Conservation (phyloP, 2,329 filamentous ascomycete species). For the Paraconiothyrium brasiliense region DNA sequence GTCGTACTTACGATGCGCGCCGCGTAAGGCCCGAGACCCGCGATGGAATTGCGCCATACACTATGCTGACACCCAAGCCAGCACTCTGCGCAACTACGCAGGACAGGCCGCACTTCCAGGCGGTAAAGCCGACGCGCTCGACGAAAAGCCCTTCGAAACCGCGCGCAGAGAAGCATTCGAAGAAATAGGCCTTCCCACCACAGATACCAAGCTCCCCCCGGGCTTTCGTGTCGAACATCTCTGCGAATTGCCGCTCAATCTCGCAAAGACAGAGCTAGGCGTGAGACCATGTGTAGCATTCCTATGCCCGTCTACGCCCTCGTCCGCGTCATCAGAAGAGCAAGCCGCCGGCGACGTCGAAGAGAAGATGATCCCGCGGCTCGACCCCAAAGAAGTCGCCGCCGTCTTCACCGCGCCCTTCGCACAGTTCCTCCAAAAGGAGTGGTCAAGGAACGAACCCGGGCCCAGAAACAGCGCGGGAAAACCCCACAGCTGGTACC, state of each 20-base stretch:
- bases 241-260: slow-evolving; percentile 75
- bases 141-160: slow-evolving; percentile 75
- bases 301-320: slow-evolving; percentile 57
- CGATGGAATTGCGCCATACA: background rate
- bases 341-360: slow-evolving; percentile 53
- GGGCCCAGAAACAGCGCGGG: slow-evolving; percentile 50
- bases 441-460: slow-evolving; percentile 58
- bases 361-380: slow-evolving; percentile 76
- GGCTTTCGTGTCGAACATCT: slow-evolving; percentile 89
- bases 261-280: slow-evolving; percentile 61
- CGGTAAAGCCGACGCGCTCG: slow-evolving; percentile 66
- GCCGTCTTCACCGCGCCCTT: slow-evolving; percentile 93
- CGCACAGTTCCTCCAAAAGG: slow-evolving; percentile 76
- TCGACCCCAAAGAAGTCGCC: slow-evolving; percentile 91
- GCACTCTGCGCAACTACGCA: slow-evolving; percentile 65
- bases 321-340: slow-evolving; percentile 14
- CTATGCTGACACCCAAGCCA: background rate
- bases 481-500: slow-evolving; percentile 76
- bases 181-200: slow-evolving; percentile 87
- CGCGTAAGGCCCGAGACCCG: slow-evolving; percentile 35
- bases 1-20: slow-evolving; percentile 71
- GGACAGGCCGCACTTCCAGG: slow-evolving; percentile 89
- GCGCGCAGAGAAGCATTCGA: slow-evolving; percentile 90
- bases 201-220: slow-evolving; percentile 72
- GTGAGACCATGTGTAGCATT: slow-evolving; percentile 66